A percentile compares a stretch with the other conserved stretches of the same genome.
Conservation (phyloP, 2,329 filamentous ascomycete species). For the Colletotrichum somersetense region DNA sequence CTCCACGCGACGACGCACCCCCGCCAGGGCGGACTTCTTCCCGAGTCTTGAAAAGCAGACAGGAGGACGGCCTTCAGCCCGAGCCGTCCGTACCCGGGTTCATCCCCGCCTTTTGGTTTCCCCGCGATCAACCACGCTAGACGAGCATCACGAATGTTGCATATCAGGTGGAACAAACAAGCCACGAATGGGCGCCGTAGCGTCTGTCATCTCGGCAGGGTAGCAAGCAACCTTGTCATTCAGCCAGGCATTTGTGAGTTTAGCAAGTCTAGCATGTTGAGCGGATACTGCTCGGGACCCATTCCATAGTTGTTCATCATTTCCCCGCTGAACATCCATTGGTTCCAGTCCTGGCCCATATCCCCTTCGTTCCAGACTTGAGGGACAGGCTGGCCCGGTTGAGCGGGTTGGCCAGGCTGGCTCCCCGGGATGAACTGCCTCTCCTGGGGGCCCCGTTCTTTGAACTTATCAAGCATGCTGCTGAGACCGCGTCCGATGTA, state of each 20-base stretch:
- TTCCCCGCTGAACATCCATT: slow-evolving; percentile 47
- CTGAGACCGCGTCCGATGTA: slow-evolving; percentile 48
- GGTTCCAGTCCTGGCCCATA: slow-evolving; percentile 44
- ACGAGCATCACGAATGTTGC: slow-evolving; percentile 22
- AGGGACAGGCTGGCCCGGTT: slow-evolving; percentile 11
- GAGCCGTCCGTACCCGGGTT: slow-evolving; percentile 14
- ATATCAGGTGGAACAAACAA: slow-evolving; percentile 14
- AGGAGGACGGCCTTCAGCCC: slow-evolving; percentile 21
- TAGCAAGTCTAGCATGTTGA: slow-evolving; percentile 46
- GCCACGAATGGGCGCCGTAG: background rate
- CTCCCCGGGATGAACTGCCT: slow-evolving; percentile 10
- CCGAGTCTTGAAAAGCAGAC: slow-evolving; percentile 5
- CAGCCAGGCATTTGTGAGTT: slow-evolving; percentile 48
- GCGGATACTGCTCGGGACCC: slow-evolving; percentile 42
- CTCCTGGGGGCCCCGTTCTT: slow-evolving; percentile 42
- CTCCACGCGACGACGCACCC: slow-evolving; percentile 7
- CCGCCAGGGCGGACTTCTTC: slow-evolving; percentile 19
- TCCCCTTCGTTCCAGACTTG: slow-evolving; percentile 29
- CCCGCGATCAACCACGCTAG: background rate
- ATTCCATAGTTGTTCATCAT: slow-evolving; percentile 43
- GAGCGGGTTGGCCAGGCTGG: slow-evolving; percentile 9
- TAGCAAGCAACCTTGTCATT: slow-evolving; percentile 20
- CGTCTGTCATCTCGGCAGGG: slow-evolving; percentile 12
- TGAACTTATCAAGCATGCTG: slow-evolving; percentile 49
- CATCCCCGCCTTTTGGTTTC: background rate